These are phyloP conservation scores for Haplosporangium sp. DNA, from an alignment of 371 early-diverging fungal species.

Conservation along the genomic window DNA sequence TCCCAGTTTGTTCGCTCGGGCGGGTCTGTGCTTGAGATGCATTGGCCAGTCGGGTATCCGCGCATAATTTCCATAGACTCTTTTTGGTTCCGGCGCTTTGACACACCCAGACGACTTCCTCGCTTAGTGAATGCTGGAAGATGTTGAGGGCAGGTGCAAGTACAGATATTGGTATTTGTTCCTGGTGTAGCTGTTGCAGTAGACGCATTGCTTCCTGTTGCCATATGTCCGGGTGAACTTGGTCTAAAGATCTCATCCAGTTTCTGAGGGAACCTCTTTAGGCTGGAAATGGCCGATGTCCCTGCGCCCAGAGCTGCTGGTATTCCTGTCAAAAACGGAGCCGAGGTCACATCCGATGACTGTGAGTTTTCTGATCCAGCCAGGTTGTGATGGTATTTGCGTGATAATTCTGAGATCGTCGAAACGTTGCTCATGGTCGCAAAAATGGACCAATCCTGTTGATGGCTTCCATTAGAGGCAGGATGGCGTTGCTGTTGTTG, in stretches of 20 bases:
- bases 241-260: constrained; percentile 43
- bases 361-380: neutral
- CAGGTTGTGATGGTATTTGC: constrained; percentile 6
- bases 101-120: neutral
- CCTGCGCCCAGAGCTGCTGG: constrained; percentile 8
- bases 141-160: constrained; percentile 40
- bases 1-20: constrained; percentile 50
- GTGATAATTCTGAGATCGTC: constrained; percentile 23
- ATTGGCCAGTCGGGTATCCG: constrained; percentile 47
- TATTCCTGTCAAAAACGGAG: neutral
- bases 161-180: constrained; percentile 15
- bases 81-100: constrained; percentile 30
- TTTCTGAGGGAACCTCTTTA: constrained; percentile 18
- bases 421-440: constrained; percentile 52
- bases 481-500: neutral
- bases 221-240: constrained; percentile 10
- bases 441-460: constrained; percentile 52
- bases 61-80: constrained; percentile 26
- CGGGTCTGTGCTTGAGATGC: constrained; percentile 21
- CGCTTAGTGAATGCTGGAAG: no score
- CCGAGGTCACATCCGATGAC: neutral
- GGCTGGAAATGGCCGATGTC: constrained; percentile 4
- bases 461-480: neutral
- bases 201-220: neutral
- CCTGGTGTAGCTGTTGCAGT: neutral